Conservation (phyloP, 306 rosid genomes). For the Cicer yamashitae region DNA sequence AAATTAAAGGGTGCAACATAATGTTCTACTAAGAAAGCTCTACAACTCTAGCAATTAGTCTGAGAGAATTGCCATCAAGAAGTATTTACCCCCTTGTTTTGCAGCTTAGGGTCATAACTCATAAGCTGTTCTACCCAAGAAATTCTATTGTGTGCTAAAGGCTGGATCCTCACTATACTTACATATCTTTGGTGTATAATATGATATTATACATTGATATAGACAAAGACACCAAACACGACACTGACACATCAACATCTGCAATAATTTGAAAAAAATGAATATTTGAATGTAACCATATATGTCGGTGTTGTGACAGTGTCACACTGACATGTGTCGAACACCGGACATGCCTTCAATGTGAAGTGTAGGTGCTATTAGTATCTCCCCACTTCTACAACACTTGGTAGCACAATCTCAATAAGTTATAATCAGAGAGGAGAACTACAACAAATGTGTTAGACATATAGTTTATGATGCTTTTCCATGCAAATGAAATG, state of each 20-base stretch:
- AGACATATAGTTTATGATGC: not conserved
- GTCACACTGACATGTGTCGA: too few species aligned
- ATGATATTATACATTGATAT: not conserved
- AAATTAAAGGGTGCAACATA: not conserved
- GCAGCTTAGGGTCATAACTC: constrained; percentile 1
- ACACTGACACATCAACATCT: too few species aligned
- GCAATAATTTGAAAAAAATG: too few species aligned
- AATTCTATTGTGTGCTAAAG: not conserved
- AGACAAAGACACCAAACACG: too few species aligned
- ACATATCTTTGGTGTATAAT: not conserved
- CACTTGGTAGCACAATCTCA: not conserved
- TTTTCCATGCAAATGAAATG: not conserved
- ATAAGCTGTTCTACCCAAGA: not conserved
- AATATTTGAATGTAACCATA: too few species aligned
- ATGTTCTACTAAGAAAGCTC: not conserved
- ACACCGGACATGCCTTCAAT: too few species aligned
- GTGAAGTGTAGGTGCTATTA: too few species aligned
- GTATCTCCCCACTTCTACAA: not conserved
- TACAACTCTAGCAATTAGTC: not conserved
- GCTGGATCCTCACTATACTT: not conserved
- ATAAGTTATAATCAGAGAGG: not conserved
- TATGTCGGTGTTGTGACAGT: too few species aligned
- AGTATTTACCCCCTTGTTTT: not conserved
- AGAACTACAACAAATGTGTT: not conserved
- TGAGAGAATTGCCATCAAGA: not conserved